Conservation (phyloP, 345 rosid genomes). For the Laguncularia racemosa region DNA sequence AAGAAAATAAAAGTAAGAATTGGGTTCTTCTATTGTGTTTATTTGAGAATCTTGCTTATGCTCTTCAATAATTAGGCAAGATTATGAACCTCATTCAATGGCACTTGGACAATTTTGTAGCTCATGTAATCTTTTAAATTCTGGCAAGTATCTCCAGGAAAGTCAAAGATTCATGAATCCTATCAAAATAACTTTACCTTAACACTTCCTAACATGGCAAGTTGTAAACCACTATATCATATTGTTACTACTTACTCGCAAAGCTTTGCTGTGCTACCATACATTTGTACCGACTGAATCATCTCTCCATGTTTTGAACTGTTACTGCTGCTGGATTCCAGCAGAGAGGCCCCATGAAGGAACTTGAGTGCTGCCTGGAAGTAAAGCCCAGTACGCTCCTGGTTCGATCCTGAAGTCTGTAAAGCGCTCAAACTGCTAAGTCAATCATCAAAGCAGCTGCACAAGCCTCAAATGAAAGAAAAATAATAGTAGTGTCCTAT, state of each 20-base stretch:
- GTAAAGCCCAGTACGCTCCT: slow-evolving; percentile 70
- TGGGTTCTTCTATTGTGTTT: no score
- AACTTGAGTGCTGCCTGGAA: slow-evolving; percentile 95
- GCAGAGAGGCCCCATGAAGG: slow-evolving; percentile 74
- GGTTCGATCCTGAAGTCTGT: slow-evolving; percentile 54
- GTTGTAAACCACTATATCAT: not conserved
- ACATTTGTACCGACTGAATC: slow-evolving; percentile 52
- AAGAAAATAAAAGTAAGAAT: no score
- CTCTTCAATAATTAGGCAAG: no score
- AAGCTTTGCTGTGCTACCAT: slow-evolving; percentile 82
- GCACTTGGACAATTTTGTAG: no score
- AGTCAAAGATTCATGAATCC: no score
- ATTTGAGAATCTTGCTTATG: no score
- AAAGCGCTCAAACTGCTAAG: slow-evolving; percentile 8
- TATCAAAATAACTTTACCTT: no score
- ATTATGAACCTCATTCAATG: no score
- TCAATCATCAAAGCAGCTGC: not conserved
- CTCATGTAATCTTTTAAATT: no score
- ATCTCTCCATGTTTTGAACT: slow-evolving; percentile 64
- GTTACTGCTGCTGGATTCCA: slow-evolving; percentile 63
- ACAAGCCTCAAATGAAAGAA: not conserved
- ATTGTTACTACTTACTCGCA: slow-evolving; percentile 73
- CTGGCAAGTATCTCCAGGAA: no score
- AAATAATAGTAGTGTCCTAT: slow-evolving; percentile 1
- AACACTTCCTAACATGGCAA: not conserved